Evolutionary conservation across 2,329 filamentous ascomycete genomes (phyloP).

Genomic region (Leptodontidium sp.): DNA sequence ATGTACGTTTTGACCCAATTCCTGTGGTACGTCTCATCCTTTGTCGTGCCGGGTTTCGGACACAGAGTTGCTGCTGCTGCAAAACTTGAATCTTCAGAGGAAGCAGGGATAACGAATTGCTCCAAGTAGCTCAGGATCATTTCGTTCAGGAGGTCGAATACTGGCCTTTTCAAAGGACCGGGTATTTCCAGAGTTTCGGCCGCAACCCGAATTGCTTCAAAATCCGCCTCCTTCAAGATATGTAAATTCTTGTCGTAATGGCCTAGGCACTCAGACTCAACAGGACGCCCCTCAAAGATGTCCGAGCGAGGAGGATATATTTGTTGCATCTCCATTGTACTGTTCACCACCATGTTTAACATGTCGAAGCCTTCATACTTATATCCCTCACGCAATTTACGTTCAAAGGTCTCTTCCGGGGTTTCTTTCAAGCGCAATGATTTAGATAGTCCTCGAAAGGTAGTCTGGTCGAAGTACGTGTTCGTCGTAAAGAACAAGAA

Average conservation of each 20-base stretch:
- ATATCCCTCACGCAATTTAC: not conserved
- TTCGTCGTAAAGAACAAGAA: constrained; percentile 11
- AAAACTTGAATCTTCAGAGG: not conserved
- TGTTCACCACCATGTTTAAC: not conserved
- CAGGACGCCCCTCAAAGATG: not conserved
- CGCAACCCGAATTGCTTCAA: constrained; percentile 11
- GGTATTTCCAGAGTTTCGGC: not conserved
- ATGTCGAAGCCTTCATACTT: constrained; percentile 4
- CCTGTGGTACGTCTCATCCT: not conserved
- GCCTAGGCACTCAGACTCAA: constrained; percentile 7
- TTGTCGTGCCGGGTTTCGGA: not conserved
- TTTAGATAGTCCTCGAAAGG: not conserved
- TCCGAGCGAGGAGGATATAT: not conserved
- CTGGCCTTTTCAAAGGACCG: not conserved
- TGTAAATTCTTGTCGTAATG: constrained; percentile 2
- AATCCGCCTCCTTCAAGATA: not conserved
- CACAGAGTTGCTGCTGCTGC: constrained; percentile 8
- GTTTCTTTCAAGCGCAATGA: constrained; percentile 8
- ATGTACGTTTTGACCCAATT: constrained; percentile 2
- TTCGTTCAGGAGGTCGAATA: constrained; percentile 6
- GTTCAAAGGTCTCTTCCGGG: constrained; percentile 3
- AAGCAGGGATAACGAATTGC: constrained; percentile 9
- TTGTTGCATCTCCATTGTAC: constrained; percentile 1
- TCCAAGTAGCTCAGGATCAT: constrained; percentile 15
- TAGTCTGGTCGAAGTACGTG: constrained; percentile 4